These are phyloP conservation scores for Orychophragmus violaceus DNA, from an alignment of 345 rosid genomes.

Conservation along the genomic window DNA sequence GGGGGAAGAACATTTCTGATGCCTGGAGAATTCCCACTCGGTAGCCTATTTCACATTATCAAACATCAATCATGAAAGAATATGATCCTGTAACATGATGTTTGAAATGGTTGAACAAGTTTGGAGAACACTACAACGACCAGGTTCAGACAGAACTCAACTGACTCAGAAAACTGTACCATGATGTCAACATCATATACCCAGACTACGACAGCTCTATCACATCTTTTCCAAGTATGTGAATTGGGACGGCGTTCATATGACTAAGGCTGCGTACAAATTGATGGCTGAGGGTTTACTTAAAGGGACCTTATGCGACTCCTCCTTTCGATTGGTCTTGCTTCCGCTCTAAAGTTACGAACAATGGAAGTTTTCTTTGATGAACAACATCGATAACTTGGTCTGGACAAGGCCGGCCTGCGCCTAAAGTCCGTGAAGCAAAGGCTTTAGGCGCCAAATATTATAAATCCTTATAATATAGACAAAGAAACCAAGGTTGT, in stretches of 20 bases:
- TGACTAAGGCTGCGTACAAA: conserved; percentile 26
- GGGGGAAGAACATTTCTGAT: conserved; percentile 47
- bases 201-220: conserved; percentile 35
- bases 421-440: too few relatives aligned
- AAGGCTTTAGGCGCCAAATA: too few relatives aligned
- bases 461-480: background rate
- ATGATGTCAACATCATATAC: conserved; percentile 35
- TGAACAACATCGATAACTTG: background rate
- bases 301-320: conserved; percentile 8
- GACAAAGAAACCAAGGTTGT: background rate
- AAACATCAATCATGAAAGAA: conserved; percentile 20
- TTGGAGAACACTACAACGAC: conserved; percentile 34
- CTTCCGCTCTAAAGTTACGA: background rate
- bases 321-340: conserved; percentile 18
- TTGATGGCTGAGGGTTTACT: conserved; percentile 18
- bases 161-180: conserved; percentile 22
- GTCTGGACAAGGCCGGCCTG: background rate
- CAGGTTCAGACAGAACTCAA: conserved; percentile 30
- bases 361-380: background rate
- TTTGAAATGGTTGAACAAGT: conserved; percentile 37
- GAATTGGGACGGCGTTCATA: conserved; percentile 42
- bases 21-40: conserved; percentile 36
- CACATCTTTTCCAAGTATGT: conserved; percentile 14
- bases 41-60: conserved; percentile 27
- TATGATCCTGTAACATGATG: conserved; percentile 42